Conservation (phyloP, 805 yeast species). For the Candida xyloterini region DNA sequence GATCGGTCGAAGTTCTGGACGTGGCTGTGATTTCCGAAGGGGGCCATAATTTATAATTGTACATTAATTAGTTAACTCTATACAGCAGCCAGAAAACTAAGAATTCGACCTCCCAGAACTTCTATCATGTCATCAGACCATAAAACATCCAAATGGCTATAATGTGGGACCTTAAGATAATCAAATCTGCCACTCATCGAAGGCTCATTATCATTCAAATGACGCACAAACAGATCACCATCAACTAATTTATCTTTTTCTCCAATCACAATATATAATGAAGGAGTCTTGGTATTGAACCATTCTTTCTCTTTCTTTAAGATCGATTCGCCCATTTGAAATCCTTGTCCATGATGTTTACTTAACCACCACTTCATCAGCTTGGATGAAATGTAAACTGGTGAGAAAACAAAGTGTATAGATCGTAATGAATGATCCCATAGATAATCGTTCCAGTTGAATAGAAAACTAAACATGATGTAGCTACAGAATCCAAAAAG, state of each 20-base stretch:
- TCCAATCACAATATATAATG: conserved; percentile 66
- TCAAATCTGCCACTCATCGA: conserved; percentile 35
- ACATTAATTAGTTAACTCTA: conserved; percentile 4
- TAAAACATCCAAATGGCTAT: conserved; percentile 85
- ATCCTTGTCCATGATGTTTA: conserved; percentile 46
- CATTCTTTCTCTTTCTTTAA: conserved; percentile 53
- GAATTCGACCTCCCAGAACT: conserved; percentile 53
- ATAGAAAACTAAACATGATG: conserved; percentile 79
- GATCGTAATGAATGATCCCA: conserved; percentile 71
- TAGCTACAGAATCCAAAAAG: conserved; percentile 66
- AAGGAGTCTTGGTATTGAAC: conserved; percentile 54
- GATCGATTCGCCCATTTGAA: conserved; percentile 42
- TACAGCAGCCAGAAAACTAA: conserved; percentile 26
- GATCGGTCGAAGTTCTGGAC: conserved; percentile 77
- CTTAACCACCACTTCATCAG: conserved; percentile 91
- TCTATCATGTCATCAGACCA: conserved; percentile 84
- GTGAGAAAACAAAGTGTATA: conserved; percentile 81
- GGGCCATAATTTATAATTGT: conserved; percentile 27
- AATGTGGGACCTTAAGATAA: conserved; percentile 49
- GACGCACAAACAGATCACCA: conserved; percentile 62
- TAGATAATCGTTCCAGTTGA: conserved; percentile 79
- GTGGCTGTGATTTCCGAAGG: conserved; percentile 79
- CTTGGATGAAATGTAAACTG: conserved; percentile 74
- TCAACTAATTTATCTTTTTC: conserved; percentile 74
- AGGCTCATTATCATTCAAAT: conserved; percentile 60